These are phyloP conservation scores for Plasmodium malariae DNA, from an alignment of 169 alveolate species.

Conservation along the genomic window DNA sequence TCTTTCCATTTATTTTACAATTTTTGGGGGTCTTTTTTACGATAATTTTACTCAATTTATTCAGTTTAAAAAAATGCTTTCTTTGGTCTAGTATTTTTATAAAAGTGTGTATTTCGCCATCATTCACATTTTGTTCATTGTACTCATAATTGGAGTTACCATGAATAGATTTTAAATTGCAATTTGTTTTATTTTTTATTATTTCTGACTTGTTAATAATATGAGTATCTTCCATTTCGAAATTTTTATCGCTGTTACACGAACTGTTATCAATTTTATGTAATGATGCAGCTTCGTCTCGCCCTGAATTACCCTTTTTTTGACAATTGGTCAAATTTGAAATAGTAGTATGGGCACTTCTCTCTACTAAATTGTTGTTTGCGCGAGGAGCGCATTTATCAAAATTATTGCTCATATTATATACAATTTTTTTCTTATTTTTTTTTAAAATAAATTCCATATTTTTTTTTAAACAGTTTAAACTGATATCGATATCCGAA, in stretches of 20 bases:
- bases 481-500: slow-evolving; percentile 22
- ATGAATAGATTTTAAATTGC: not conserved
- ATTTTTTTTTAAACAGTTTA: slow-evolving; percentile 16
- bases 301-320: not conserved
- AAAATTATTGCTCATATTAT: not conserved
- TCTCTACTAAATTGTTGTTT: not conserved
- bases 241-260: too few relatives aligned
- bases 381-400: not conserved
- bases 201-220: not conserved
- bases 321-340: not conserved
- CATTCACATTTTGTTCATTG: not conserved
- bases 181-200: not conserved
- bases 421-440: not conserved
- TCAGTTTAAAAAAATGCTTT: not conserved
- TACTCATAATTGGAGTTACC: not conserved
- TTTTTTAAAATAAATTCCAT: slow-evolving; percentile 40
- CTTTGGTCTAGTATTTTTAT: not conserved
- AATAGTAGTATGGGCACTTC: not conserved
- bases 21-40: not conserved
- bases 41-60: not conserved
- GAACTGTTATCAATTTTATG: too few relatives aligned
- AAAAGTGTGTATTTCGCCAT: not conserved
- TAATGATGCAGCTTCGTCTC: too few relatives aligned
- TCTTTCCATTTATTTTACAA: not conserved
- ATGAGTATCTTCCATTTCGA: too few relatives aligned